Evolutionary conservation across 495 filamentous ascomycete species (phyloP).

Genomic region (Penicillium odoratum): DNA sequence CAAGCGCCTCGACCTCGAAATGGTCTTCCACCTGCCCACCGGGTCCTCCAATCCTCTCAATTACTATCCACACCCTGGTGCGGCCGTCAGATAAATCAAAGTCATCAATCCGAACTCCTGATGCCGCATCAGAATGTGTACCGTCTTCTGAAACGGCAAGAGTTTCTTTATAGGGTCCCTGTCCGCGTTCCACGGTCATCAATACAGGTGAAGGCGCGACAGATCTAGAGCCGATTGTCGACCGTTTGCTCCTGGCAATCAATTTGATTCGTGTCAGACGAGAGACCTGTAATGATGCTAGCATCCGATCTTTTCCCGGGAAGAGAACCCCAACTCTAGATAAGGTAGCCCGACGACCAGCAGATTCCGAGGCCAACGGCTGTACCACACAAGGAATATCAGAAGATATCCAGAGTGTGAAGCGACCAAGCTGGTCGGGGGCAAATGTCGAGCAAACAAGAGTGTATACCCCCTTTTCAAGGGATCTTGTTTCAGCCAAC

Average conservation of each 20-base stretch:
- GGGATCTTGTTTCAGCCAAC: conserved; percentile 55
- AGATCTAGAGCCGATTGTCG: conserved; percentile 35
- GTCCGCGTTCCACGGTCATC: conserved; percentile 65
- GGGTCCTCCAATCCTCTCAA: conserved; percentile 67
- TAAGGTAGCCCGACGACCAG: conserved; percentile 61
- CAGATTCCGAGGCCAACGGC: conserved; percentile 63
- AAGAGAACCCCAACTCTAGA: conserved; percentile 51
- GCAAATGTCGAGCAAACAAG: conserved; percentile 89
- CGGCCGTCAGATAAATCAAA: conserved; percentile 59
- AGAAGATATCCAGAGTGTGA: conserved; percentile 71
- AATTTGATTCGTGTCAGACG: conserved; percentile 61
- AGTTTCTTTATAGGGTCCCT: conserved; percentile 62
- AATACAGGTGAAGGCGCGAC: conserved; percentile 57
- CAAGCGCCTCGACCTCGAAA: conserved; percentile 67
- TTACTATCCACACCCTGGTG: conserved; percentile 71
- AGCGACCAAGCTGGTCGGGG: conserved; percentile 68
- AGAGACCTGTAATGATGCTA: conserved; percentile 48
- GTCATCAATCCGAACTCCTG: conserved; percentile 68
- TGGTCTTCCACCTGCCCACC: conserved; percentile 51
- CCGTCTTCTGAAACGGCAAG: conserved; percentile 61
- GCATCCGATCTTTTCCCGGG: conserved; percentile 51
- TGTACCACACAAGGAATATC: conserved; percentile 50
- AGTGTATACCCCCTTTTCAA: conserved; percentile 75
- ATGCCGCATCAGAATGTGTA: conserved; percentile 65
- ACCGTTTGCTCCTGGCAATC: conserved; percentile 45